These are phyloP conservation scores for Kurtzmaniella fragi DNA, from an alignment of 805 yeast genomes.

Conservation along the genomic window DNA sequence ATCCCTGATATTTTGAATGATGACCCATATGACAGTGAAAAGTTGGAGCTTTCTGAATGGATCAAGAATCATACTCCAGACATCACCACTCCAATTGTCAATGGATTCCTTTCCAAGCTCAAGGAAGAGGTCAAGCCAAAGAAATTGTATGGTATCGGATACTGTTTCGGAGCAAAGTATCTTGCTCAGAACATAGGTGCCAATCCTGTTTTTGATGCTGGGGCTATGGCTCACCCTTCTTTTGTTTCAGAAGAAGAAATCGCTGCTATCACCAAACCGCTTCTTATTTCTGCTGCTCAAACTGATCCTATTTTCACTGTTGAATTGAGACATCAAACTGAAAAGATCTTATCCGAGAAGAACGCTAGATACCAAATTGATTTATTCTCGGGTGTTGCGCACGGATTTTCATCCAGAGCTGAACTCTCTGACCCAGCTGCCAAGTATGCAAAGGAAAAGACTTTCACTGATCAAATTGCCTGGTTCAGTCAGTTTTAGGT, in stretches of 20 bases:
- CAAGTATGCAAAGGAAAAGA: conserved; percentile 64
- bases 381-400: conserved; percentile 57
- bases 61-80: conserved; percentile 45
- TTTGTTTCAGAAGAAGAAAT: conserved; percentile 63
- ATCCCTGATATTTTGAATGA: conserved; percentile 73
- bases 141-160: conserved; percentile 60
- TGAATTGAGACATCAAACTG: conserved; percentile 61
- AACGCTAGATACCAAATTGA: conserved; percentile 53
- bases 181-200: conserved; percentile 47
- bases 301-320: conserved; percentile 56
- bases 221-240: conserved; percentile 84
- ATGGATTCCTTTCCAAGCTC: conserved; percentile 41
- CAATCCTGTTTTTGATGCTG: conserved; percentile 34
- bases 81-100: conserved; percentile 44
- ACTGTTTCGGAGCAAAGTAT: conserved; percentile 82
- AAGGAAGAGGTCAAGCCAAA: conserved; percentile 36
- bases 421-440: conserved; percentile 51
- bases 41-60: conserved; percentile 41
- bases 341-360: conserved; percentile 47
- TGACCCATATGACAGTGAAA: conserved; percentile 23
- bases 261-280: conserved; percentile 48
- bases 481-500: conserved; percentile 11
- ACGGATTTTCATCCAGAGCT: conserved; percentile 82
- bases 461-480: conserved; percentile 42
- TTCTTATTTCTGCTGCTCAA: conserved; percentile 74